Evolutionary conservation across 2,329 filamentous ascomycete genomes (phyloP), one percentile per base, ranked within the genome.

Genomic region (Stachybotrys chlorohalonatus): DNA sequence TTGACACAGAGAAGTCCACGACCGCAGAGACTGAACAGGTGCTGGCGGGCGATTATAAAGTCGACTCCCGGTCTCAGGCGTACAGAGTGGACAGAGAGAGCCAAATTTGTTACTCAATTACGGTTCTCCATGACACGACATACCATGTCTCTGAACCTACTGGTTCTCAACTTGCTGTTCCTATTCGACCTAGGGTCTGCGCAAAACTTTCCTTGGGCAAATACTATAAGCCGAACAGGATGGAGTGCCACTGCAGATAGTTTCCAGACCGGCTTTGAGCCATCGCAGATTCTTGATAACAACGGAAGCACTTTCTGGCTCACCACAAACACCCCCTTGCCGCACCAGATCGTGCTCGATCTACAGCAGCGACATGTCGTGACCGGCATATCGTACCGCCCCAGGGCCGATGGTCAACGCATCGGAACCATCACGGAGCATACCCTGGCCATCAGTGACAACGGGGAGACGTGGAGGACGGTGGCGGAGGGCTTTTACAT

Each of bases 231-330:
- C 39, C 31, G 50, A 17, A 24, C 36, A 5, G 50, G 50, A 11
- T 52, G 50, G 50, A 52, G 31, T n/a, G 50, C 50, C n/a, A 39
- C 50, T 42, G 36, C 50, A 8, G 17, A 52, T 30, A 52, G 50
- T 32, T 52, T 45, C n/a, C 50, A 52, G n/a, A 13, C 50, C 39
- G 50, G 50, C n/a, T 52, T 52, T 15, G 50, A 52, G 17, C 11
- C 50, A 7, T 42, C 50, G n/a, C 11, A 16, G 15, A 32, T 16
- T 5, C 11, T 52, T 17, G 50, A 52, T 16, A 45, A 45, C 32
- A 52, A 52, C 32, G 31, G n/a, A 11, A 52, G 32, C 50, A 45
- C 15, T 13, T 45, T 42, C 7, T 52, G 50, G 50, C 50, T 17
- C 7, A 17, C 50, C 7, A n/a, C 32, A 42, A 42, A 42, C 32